phyloP scores from a whole-genome alignment of 345 rosid genomes.

The Murraya paniculata region DNA sequence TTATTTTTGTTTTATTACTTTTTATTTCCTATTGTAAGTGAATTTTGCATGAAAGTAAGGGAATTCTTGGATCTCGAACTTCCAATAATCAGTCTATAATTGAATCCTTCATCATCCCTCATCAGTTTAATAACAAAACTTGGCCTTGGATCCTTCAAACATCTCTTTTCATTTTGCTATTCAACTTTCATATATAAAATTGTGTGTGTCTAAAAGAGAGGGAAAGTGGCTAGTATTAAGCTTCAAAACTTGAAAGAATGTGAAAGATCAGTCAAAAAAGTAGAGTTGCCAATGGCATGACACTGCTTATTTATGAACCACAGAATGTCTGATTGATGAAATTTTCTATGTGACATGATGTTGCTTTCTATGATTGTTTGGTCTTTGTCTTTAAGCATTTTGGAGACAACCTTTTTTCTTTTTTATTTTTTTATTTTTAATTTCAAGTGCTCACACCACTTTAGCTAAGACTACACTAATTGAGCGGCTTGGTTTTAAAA shows the following conservation, averaged over 20 bases:
- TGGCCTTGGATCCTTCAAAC: slow-evolving; percentile 44
- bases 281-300: slow-evolving; percentile 21
- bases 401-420: background rate
- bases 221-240: background rate
- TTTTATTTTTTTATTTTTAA: background rate
- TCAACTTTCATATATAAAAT: background rate
- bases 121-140: slow-evolving; percentile 15
- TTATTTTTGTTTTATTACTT: too few species aligned
- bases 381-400: slow-evolving; percentile 17
- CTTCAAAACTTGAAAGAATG: background rate
- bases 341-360: slow-evolving; percentile 25
- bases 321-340: slow-evolving; percentile 13
- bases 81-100: slow-evolving; percentile 48
- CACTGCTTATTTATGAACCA: background rate
- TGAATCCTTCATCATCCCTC: slow-evolving; percentile 20
- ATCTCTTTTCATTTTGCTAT: slow-evolving; percentile 7
- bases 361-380: slow-evolving; percentile 32
- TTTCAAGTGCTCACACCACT: slow-evolving; percentile 22
- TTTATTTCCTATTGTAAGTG: background rate
- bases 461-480: background rate
- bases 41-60: slow-evolving; percentile 60
- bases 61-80: slow-evolving; percentile 56
- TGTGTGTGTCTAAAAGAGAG: background rate
- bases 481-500: slow-evolving; percentile 8
- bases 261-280: slow-evolving; percentile 51